phyloP scores from a whole-genome alignment of 169 alveolate species.

The Cryptosporidium andersoni region DNA sequence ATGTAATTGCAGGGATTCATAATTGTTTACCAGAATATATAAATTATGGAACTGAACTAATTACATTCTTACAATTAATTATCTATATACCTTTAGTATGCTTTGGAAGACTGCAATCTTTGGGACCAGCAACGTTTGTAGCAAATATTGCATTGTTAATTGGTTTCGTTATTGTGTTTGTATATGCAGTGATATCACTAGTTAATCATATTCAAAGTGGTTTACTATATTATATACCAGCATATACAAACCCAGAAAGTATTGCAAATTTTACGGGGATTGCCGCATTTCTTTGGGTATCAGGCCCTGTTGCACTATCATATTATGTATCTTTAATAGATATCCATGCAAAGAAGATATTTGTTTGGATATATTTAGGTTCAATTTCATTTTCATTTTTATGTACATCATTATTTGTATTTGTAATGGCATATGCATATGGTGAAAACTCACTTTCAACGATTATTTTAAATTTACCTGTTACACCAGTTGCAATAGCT shows the following conservation, averaged over 20 bases:
- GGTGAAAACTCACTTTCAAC: slow-evolving; percentile 50
- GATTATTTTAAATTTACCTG: slow-evolving; percentile 29
- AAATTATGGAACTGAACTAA: slow-evolving; percentile 53
- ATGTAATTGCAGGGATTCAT: slow-evolving; percentile 44
- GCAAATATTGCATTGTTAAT: slow-evolving; percentile 41
- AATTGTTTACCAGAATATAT: slow-evolving; percentile 34
- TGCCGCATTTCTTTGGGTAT: slow-evolving; percentile 62
- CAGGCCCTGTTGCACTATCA: slow-evolving; percentile 63
- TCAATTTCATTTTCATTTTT: slow-evolving; percentile 29
- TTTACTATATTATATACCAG: not conserved
- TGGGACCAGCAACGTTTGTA: slow-evolving; percentile 42
- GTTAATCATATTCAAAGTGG: slow-evolving; percentile 3
- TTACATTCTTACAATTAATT: slow-evolving; percentile 39
- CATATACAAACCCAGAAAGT: slow-evolving; percentile 24
- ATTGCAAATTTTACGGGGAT: slow-evolving; percentile 48
- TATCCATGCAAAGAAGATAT: slow-evolving; percentile 8
- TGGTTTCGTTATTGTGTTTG: slow-evolving; percentile 35
- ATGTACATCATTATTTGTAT: slow-evolving; percentile 5
- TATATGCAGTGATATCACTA: slow-evolving; percentile 13
- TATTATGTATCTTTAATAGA: slow-evolving; percentile 59
- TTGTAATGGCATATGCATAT: slow-evolving; percentile 33
- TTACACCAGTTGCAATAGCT: slow-evolving; percentile 33
- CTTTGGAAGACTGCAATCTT: slow-evolving; percentile 52
- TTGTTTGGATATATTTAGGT: slow-evolving; percentile 10
- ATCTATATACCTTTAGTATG: slow-evolving; percentile 40